Base-by-base conservation (phyloP, 2,329 filamentous ascomycete genomes). In the Stachybotrys chlorohalonatus region DNA sequence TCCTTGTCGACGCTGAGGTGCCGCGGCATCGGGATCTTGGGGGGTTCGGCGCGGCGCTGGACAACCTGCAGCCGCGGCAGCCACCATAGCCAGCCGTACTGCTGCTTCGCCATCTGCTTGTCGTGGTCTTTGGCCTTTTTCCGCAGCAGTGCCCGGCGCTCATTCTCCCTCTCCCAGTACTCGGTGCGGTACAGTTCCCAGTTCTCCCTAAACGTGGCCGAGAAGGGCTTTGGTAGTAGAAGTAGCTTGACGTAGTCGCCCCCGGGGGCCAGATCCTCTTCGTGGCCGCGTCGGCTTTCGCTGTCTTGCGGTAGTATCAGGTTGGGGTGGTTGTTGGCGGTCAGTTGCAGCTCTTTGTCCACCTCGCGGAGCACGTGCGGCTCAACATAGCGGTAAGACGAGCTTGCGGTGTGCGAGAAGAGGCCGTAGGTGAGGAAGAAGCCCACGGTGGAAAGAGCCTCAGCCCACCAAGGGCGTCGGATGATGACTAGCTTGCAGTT, bases 141-240 rank as follows among this genome's bases (percentile, higher is more conserved):
- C 47, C 90, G 81, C 30, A 96, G 75, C 55, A 88, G 74, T 3
- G 86, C 82, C 11, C 94, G 84, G 2, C 93, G 85, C 69, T 95
- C 90, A 66, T 99, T 99, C 70, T 99, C 94, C 57, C 86, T 86
- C 63, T 96, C 93, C 94, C 94, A 99, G 72, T 96, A 99, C 57
- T 96, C 92, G 39, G 87, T 85, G 53, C 94, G 82, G 71, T 95
- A 99, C 15, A 93, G 79, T 66, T 99, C 94, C 94, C 94, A 99
- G 60, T 96, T 95, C 69, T 97, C 92, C 17, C 94, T 82, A 66
- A 99, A 99, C 50, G 90, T 90, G 0, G 94, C 87, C 6, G 90
- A 95, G 66, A 99, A 99, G 0, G 92, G 91, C 68, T 99, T 99
- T 1, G 94, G 90, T 11, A 96, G 81, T 7, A 99, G 78, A 16